Conservation (phyloP, 192 early-diverging fungal species). For the Funneliformis mosseae region DNA sequence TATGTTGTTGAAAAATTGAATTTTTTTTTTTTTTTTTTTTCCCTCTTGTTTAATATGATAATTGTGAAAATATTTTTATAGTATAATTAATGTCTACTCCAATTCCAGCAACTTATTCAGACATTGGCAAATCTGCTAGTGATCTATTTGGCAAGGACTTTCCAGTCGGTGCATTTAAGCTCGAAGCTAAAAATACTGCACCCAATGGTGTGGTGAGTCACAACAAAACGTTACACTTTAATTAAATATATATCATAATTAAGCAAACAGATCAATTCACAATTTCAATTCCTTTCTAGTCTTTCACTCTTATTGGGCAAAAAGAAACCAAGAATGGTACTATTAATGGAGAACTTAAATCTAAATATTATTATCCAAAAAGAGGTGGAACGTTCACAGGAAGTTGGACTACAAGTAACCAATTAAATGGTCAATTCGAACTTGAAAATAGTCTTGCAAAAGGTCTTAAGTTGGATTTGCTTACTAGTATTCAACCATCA, state of each 20-base stretch:
- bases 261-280: neutral
- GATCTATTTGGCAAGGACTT: constrained; percentile 98
- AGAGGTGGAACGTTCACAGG: constrained; percentile 95
- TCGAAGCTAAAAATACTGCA: constrained; percentile 97
- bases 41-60: neutral
- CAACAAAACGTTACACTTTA: neutral
- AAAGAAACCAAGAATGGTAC: constrained; percentile 95
- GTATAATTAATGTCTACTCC: constrained; percentile 36
- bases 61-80: neutral
- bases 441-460: constrained; percentile 91
- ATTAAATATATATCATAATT: neutral
- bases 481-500: constrained; percentile 81
- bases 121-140: constrained; percentile 93
- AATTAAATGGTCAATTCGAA: constrained; percentile 90
- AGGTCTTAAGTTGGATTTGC: constrained; percentile 94
- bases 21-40: neutral
- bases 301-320: constrained; percentile 92
- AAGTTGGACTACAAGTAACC: constrained; percentile 95
- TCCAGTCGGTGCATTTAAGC: constrained; percentile 88
- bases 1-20: no score
- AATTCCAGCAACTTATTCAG: constrained; percentile 84
- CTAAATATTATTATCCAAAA: constrained; percentile 94
- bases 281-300: constrained; percentile 49
- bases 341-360: constrained; percentile 96
- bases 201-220: constrained; percentile 91